These are phyloP conservation scores for Brassica cretica DNA, from an alignment of 345 rosid species.

Conservation along the genomic window DNA sequence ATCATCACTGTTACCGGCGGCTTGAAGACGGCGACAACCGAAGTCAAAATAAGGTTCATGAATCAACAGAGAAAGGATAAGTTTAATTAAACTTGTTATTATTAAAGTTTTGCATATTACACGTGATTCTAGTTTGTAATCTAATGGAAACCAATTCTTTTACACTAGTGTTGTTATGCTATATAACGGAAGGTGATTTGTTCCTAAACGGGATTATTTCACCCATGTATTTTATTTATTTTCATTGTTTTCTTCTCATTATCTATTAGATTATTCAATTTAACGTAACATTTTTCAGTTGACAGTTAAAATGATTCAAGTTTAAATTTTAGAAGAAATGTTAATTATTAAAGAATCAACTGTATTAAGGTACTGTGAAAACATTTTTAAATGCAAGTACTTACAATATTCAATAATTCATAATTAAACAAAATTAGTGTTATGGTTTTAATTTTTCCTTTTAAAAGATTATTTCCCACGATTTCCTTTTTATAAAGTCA, in stretches of 20 bases:
- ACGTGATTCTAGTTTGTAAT: conserved; percentile 4
- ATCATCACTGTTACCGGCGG: conserved; percentile 16
- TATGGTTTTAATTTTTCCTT: neutral
- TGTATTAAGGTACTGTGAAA: neutral
- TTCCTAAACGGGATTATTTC: conserved; percentile 3
- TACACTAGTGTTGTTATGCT: neutral
- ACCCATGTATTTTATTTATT: neutral
- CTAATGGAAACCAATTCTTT: neutral
- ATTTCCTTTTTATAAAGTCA: neutral
- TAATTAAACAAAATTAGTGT: neutral
- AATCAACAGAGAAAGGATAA: neutral
- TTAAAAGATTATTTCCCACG: neutral
- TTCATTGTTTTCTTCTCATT: neutral
- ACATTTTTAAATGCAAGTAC: neutral
- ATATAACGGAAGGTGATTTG: neutral
- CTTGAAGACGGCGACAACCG: neutral
- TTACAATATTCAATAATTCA: neutral
- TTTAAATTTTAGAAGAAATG: neutral
- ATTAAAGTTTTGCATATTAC: conserved; percentile 8
- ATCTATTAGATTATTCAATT: conserved; percentile 1
- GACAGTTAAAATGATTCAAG: neutral
- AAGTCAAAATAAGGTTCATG: neutral
- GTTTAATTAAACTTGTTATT: neutral
- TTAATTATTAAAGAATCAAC: neutral
- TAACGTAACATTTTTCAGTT: neutral